These are phyloP conservation scores for Polyplosphaeria fusca DNA, from an alignment of 495 filamentous ascomycete genomes.

Conservation along the genomic window DNA sequence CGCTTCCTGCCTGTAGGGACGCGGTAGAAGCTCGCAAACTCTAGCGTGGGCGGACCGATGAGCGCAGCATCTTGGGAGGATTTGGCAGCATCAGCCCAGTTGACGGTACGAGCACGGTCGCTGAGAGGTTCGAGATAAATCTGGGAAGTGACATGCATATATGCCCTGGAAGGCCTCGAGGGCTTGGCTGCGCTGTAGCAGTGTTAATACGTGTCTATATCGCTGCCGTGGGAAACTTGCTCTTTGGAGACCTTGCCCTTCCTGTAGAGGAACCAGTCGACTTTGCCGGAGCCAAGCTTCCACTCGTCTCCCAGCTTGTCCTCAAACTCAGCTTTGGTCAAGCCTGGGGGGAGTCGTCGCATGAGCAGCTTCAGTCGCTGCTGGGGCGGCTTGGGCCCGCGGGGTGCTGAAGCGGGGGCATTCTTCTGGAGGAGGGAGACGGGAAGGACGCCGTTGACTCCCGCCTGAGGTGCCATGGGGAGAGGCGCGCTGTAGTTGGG, in stretches of 20 bases:
- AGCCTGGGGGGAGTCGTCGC: conserved; percentile 77
- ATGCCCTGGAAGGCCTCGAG: conserved; percentile 72
- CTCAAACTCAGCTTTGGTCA: conserved; percentile 78
- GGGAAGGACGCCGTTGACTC: conserved; percentile 58
- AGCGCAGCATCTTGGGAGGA: conserved; percentile 64
- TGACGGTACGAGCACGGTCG: conserved; percentile 60
- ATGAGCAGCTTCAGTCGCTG: conserved; percentile 81
- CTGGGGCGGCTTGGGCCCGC: conserved; percentile 52
- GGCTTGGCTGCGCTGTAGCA: conserved; percentile 65
- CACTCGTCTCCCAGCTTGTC: conserved; percentile 74
- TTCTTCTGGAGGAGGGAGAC: conserved; percentile 60
- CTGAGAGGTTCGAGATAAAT: conserved; percentile 59
- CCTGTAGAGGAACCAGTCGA: conserved; percentile 77
- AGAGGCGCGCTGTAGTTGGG: neutral
- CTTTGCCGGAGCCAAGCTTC: conserved; percentile 71
- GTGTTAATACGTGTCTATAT: conserved; percentile 3
- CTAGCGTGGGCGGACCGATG: conserved; percentile 69
- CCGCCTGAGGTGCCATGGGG: conserved; percentile 27
- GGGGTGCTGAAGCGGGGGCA: conserved; percentile 38
- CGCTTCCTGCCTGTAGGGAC: conserved; percentile 67
- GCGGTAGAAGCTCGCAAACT: conserved; percentile 79
- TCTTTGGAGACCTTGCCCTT: conserved; percentile 85
- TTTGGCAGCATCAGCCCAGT: conserved; percentile 72
- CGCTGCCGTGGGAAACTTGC: conserved; percentile 47
- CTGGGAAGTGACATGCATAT: conserved; percentile 66